Base-by-base conservation (phyloP, 2,329 filamentous ascomycete genomes). In the Niveomyces coronatus region DNA sequence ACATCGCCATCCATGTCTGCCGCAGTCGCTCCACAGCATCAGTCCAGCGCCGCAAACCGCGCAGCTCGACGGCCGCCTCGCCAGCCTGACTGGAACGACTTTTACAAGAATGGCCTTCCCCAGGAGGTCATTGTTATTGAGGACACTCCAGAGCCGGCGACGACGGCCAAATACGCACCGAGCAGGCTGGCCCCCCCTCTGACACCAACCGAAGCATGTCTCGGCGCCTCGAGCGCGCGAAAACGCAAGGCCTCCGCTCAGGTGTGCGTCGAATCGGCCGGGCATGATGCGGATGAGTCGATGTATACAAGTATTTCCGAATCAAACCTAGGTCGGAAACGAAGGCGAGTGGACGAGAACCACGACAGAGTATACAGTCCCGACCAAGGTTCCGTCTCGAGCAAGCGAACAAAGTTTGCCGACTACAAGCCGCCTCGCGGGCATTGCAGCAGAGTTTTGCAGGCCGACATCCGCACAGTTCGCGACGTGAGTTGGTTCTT, bases 111-210 rank as follows among this genome's bases (percentile, higher is more conserved):
- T 56, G 82, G 82, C 8, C 60, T 83, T 19, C 82, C 82, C 8
- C 78, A 82, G 52, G 82, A 85, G 60, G 75, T 86, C 51, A 85
- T 86, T 53, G 75, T 85, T 46, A 86, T 86, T 50, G 73, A 79
- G 47, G 77, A 84, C 57, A 74, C 73, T 7, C 78, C 78, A 36
- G 64, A 66, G 36, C 64, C 65, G 35, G n/a, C n/a, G n/a, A n/a
- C n/a, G n/a, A 62, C 67, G 18, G 32, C 48, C 18, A 30, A 9
- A 22, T 16, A 32, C 11, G 15, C 29, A 10, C 3, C 19, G 11
- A 16, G 15, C 37, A 18, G 31, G 16, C 31, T 31, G 8, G 19
- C 16, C 14, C 31, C 35, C 11, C 31, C 37, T 8, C 5, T 20
- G 13, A 30, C 37, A 9, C 19, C 37, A 19, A 26, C 37, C 3